Conservation (phyloP, 2,329 filamentous ascomycete species). For the Paraphaeosphaeria sporulosa region DNA sequence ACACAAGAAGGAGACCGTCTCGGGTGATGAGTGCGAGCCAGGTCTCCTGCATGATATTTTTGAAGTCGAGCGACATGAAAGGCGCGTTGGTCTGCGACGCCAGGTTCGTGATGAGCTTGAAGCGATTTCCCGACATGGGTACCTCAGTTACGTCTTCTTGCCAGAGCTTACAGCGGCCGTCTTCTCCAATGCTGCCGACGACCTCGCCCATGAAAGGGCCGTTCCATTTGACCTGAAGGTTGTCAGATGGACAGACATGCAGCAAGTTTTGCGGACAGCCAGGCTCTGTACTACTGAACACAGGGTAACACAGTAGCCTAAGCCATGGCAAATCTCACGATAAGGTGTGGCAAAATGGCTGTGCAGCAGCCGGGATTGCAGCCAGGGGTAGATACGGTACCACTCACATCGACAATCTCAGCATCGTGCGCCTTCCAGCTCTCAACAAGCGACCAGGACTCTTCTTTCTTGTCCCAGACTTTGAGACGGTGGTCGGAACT, state of each 20-base stretch:
- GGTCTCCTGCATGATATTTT: slow-evolving; percentile 82
- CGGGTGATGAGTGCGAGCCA: slow-evolving; percentile 85
- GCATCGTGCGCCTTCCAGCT: slow-evolving; percentile 90
- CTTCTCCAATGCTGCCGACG: slow-evolving; percentile 85
- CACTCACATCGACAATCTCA: slow-evolving; percentile 82
- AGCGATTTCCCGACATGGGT: slow-evolving; percentile 76
- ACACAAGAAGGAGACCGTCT: slow-evolving; percentile 80
- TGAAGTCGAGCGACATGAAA: slow-evolving; percentile 83
- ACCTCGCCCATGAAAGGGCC: slow-evolving; percentile 88
- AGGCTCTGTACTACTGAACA: background rate
- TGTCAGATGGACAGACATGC: slow-evolving; percentile 25
- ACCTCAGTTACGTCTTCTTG: slow-evolving; percentile 85
- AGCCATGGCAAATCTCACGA: slow-evolving; percentile 1
- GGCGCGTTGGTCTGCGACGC: slow-evolving; percentile 72
- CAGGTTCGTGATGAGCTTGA: slow-evolving; percentile 72
- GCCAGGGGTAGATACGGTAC: slow-evolving; percentile 21
- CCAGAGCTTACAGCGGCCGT: slow-evolving; percentile 92
- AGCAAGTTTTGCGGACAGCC: too few species aligned
- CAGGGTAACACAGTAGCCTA: slow-evolving; percentile 1
- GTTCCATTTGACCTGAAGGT: slow-evolving; percentile 83
- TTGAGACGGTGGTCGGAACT: slow-evolving; percentile 93
- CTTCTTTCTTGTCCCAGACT: slow-evolving; percentile 83
- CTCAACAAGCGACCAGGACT: slow-evolving; percentile 82
- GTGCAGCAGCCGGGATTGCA: slow-evolving; percentile 29
- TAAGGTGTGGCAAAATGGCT: slow-evolving; percentile 24